Evolutionary conservation across 345 rosid genomes (phyloP).

Genomic region (Populus davidiana): DNA sequence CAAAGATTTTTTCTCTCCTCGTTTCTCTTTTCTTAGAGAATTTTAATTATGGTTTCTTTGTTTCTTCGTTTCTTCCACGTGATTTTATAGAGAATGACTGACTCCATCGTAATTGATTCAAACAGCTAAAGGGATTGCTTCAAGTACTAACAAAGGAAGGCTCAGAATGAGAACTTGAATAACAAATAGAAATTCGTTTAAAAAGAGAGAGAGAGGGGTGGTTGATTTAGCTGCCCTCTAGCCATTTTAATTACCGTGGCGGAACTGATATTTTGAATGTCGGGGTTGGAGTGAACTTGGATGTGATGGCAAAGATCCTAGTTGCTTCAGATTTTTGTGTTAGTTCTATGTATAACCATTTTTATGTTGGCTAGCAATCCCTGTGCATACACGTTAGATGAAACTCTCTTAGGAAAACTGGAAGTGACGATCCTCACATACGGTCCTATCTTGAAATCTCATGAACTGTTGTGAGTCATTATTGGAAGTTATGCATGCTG

Average conservation of each 20-base stretch:
- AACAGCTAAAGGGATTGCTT: slow-evolving; percentile 2
- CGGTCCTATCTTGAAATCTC: neutral
- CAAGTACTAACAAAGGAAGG: neutral
- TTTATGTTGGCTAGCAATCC: neutral
- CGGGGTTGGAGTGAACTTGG: neutral
- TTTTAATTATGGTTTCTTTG: neutral
- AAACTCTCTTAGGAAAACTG: neutral
- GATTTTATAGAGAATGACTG: neutral
- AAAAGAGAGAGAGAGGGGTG: neutral
- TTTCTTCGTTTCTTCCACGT: neutral
- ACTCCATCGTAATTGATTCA: neutral
- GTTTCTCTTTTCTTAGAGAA: neutral
- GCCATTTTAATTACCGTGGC: neutral
- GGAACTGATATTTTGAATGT: neutral
- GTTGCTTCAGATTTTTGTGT: neutral
- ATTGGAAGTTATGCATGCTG: neutral
- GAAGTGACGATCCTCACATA: neutral
- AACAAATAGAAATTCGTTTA: neutral
- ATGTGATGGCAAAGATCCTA: neutral
- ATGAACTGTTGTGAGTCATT: neutral
- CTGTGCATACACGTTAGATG: neutral
- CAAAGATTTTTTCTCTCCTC: neutral
- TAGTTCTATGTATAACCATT: too few relatives aligned
- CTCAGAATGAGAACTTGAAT: neutral
- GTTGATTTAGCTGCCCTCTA: neutral